phyloP scores from a whole-genome alignment of 2,329 filamentous ascomycete species.

The Fusarium austroafricanum region DNA sequence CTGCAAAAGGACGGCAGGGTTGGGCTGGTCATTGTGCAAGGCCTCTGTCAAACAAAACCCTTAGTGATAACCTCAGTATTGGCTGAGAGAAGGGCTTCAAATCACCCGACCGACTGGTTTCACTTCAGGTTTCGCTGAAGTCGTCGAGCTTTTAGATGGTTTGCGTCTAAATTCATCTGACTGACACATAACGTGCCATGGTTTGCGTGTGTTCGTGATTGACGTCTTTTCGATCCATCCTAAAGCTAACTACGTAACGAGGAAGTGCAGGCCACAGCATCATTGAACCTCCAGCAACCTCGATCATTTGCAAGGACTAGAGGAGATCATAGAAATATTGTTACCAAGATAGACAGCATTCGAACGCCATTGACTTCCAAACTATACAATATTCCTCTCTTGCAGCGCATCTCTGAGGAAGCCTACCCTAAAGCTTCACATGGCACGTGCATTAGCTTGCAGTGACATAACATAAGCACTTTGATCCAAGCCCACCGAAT shows the following conservation, averaged over 20 bases:
- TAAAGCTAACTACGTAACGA: no score
- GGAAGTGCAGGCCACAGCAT: no score
- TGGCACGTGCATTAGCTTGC: slow-evolving; percentile 3
- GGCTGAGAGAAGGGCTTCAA: background rate
- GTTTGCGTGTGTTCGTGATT: no score
- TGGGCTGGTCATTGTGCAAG: background rate
- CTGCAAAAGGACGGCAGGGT: background rate
- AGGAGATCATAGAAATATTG: no score
- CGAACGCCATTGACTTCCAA: background rate
- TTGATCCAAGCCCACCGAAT: background rate
- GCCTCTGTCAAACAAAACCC: background rate
- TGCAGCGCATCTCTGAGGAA: background rate
- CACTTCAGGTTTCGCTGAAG: background rate
- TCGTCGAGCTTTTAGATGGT: background rate
- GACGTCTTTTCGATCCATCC: no score
- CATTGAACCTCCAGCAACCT: no score
- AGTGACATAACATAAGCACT: slow-evolving; percentile 40
- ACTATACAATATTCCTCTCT: background rate
- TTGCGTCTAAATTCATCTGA: background rate
- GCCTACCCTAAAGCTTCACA: slow-evolving; percentile 14
- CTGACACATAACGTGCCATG: background rate
- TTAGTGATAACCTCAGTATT: no score
- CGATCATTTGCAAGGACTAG: no score
- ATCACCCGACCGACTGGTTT: background rate
- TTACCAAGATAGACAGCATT: background rate